phyloP scores from a whole-genome alignment of 2,329 filamentous ascomycete species.

The Cercospora janseana region DNA sequence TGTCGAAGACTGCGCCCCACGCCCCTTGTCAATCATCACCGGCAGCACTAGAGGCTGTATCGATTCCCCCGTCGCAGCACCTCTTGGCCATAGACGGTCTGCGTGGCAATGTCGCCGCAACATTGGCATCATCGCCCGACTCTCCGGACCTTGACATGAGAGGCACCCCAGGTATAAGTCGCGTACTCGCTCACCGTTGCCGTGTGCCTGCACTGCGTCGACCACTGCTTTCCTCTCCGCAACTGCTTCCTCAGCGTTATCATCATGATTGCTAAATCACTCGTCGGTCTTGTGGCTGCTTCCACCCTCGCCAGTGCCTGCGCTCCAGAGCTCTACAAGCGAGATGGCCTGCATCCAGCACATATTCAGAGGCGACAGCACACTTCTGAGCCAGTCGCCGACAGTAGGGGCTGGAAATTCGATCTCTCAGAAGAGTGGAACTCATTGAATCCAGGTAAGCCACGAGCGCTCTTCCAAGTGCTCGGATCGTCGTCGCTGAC shows the following conservation, averaged over 20 bases:
- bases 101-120: not conserved
- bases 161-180: slow-evolving; percentile 1
- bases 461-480: not conserved
- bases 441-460: slow-evolving; percentile 15
- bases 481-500: not conserved
- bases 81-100: slow-evolving; percentile 5
- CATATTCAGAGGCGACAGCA: slow-evolving; percentile 19
- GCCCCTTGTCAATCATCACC: not conserved
- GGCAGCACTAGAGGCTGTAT: slow-evolving; percentile 1
- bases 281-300: slow-evolving; percentile 11
- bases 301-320: slow-evolving; percentile 19
- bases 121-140: not conserved
- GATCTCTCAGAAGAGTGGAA: slow-evolving; percentile 24
- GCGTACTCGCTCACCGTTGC: not conserved
- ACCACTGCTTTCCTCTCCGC: not conserved
- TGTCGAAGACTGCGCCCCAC: no score
- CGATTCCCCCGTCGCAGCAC: not conserved
- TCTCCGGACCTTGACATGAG: not conserved
- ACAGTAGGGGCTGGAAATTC: slow-evolving; percentile 21
- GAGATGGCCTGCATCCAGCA: slow-evolving; percentile 15
- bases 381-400: slow-evolving; percentile 10
- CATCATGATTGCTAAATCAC: slow-evolving; percentile 12
- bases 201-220: not conserved
- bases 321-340: slow-evolving; percentile 22
- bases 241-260: not conserved